Evolutionary conservation across 805 yeast genomes (phyloP), one percentile per base, ranked within the genome.

Genomic region (Pichia nakasei): DNA sequence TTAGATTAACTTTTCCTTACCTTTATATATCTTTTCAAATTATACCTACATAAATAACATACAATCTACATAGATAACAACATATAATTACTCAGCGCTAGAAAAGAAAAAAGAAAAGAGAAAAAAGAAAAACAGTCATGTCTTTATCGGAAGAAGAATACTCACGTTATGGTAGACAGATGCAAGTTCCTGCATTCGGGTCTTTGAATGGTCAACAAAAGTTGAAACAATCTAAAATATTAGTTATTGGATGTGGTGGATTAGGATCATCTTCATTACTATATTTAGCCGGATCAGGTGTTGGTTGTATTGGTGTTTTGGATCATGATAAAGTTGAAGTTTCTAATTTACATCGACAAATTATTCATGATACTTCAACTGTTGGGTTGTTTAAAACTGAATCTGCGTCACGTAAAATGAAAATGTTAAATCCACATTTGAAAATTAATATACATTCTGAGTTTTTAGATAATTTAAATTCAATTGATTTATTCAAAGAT

Each of bases 201-300:
- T 47, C 53, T 4, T 41, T 64, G 3, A 46, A 61, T 2, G 72
- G 78, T 2, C 99, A 93, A 59, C 41, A 72, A 8, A 66, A 63
- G 36, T 61, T 93, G 38, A 80, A 79, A 49, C 51, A 60, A 0
- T 46, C 91, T 2, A 74, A 68, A 41, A 75, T 89, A 0, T 61
- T 91, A 22, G 89, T 93, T 0, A 72, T 93, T 8, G 98, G 99
- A 1, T 97, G 97, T 1, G 99, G 98, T 11, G 99, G 99, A 0
- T 68, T 93, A 7, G 97, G 98, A 0, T 82, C 94, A 52, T 97
- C 98, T 0, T 94, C 94, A 0, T 61, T 91, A 39, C 69, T 85
- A 36, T 93, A 93, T 57, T 63, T 93, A 2, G 80, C 81, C 0
- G 96, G 94, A 0, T 83, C 95, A 0, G 98, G 99, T 5, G 66